These are phyloP conservation scores for Spongispora temasekensis DNA, from an alignment of 1,284 basidiomycete genomes.

Conservation along the genomic window DNA sequence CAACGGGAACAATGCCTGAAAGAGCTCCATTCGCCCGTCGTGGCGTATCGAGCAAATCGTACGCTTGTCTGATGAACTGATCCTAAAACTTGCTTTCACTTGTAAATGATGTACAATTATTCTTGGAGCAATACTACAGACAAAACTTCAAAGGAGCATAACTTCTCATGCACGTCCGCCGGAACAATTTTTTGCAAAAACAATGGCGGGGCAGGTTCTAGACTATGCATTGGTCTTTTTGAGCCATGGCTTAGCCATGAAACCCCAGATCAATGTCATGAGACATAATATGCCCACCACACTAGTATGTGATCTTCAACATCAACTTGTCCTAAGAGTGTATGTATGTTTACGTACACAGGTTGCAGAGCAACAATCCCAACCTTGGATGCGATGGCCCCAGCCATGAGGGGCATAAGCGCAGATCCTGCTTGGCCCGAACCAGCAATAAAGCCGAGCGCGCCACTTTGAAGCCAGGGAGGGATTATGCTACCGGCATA, in stretches of 20 bases:
- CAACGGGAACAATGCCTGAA: too few species aligned
- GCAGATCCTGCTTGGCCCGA: slow-evolving; percentile 56
- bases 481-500: slow-evolving; percentile 49
- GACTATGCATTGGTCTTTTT: too few species aligned
- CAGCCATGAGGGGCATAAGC: slow-evolving; percentile 57
- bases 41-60: too few species aligned
- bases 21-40: too few species aligned
- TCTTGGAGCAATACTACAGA: too few species aligned
- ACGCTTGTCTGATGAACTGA: too few species aligned
- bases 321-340: too few species aligned
- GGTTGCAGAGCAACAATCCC: slow-evolving; percentile 57
- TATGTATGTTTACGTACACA: slow-evolving; percentile 42
- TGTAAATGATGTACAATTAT: too few species aligned
- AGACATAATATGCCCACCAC: slow-evolving; percentile 44
- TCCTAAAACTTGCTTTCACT: not conserved
- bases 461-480: slow-evolving; percentile 49
- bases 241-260: slow-evolving; percentile 34
- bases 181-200: too few species aligned
- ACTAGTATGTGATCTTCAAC: slow-evolving; percentile 35
- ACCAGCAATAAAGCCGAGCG: slow-evolving; percentile 56
- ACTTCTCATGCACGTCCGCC: too few species aligned
- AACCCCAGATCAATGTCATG: slow-evolving; percentile 45
- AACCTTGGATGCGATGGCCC: slow-evolving; percentile 48
- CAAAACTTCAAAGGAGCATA: too few species aligned
- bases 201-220: too few species aligned